These are phyloP conservation scores for Trichoderma polysporum DNA, from an alignment of 2,329 filamentous ascomycete genomes.

Conservation along the genomic window DNA sequence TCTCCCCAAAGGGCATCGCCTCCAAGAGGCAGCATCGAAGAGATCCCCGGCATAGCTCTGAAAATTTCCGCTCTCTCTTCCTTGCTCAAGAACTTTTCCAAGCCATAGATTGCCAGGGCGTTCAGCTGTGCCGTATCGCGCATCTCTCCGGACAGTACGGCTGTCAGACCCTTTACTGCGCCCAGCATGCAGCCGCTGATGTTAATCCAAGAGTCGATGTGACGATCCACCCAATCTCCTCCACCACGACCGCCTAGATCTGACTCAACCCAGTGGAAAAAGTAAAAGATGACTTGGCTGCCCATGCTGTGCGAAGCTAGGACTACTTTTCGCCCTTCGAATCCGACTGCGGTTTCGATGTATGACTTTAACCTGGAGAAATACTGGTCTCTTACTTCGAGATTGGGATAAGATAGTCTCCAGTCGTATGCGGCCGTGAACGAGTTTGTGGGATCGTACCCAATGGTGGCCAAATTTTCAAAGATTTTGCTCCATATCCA, in stretches of 20 bases:
- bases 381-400: conserved; percentile 89
- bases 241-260: conserved; percentile 78
- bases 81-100: conserved; percentile 91
- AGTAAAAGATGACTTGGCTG: conserved; percentile 87
- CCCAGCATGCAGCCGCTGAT: conserved; percentile 98
- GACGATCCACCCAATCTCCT: conserved; percentile 81
- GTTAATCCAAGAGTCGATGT: conserved; percentile 96
- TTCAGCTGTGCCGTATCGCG: conserved; percentile 96
- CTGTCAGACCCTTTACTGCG: conserved; percentile 85
- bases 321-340: conserved; percentile 75
- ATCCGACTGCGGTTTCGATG: conserved; percentile 78
- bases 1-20: conserved; percentile 96
- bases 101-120: conserved; percentile 90
- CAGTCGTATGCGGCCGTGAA: conserved; percentile 81
- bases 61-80: conserved; percentile 92
- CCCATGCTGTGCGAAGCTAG: conserved; percentile 97
- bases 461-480: conserved; percentile 92
- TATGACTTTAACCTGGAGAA: conserved; percentile 88
- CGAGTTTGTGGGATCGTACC: conserved; percentile 83
- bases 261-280: conserved; percentile 77
- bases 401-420: conserved; percentile 85
- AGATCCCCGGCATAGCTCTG: conserved; percentile 93
- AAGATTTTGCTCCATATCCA: conserved; percentile 99
- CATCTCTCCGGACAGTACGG: conserved; percentile 94
- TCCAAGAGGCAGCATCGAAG: conserved; percentile 93